phyloP scores from a whole-genome alignment of 2,329 filamentous ascomycete genomes.

The Lomentospora prolificans region DNA sequence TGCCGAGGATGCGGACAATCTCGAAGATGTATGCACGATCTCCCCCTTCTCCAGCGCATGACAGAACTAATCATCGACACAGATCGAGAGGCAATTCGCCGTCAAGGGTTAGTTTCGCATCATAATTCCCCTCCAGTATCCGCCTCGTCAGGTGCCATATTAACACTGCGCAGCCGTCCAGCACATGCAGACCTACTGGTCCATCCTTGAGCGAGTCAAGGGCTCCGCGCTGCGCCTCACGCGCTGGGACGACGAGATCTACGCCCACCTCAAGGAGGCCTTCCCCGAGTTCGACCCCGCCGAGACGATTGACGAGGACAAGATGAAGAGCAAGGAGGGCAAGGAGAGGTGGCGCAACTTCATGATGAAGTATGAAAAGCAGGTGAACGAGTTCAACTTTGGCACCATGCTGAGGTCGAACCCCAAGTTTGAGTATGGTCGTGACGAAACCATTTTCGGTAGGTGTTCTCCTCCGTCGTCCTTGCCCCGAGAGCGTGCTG shows the following conservation, averaged over 20 bases:
- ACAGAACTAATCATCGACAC: neutral
- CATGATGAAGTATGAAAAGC: conserved; percentile 89
- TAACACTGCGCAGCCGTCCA: conserved; percentile 72
- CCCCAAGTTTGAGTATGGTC: conserved; percentile 73
- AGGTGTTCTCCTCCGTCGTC: conserved; percentile 18
- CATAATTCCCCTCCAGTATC: neutral
- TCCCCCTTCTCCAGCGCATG: neutral
- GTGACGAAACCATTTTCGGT: conserved; percentile 91
- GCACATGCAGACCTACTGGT: conserved; percentile 96
- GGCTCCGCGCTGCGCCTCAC: conserved; percentile 87
- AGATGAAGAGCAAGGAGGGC: conserved; percentile 94
- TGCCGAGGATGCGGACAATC: conserved; percentile 44
- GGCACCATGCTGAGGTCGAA: conserved; percentile 81
- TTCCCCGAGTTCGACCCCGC: conserved; percentile 90
- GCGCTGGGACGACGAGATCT: conserved; percentile 90
- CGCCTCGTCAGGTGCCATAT: too few species aligned
- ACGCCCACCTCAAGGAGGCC: conserved; percentile 73
- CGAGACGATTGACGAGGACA: conserved; percentile 73
- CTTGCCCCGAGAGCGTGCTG: neutral
- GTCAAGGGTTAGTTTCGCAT: conserved; percentile 63
- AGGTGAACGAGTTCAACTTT: conserved; percentile 95
- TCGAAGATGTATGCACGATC: conserved; percentile 40
- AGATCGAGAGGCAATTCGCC: conserved; percentile 99
- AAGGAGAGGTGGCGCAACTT: conserved; percentile 95
- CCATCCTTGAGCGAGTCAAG: conserved; percentile 80